Evolutionary conservation across 371 early-diverging fungal species (phyloP), one percentile per base, ranked within the genome.

Genomic region (Mucor piriformis): DNA sequence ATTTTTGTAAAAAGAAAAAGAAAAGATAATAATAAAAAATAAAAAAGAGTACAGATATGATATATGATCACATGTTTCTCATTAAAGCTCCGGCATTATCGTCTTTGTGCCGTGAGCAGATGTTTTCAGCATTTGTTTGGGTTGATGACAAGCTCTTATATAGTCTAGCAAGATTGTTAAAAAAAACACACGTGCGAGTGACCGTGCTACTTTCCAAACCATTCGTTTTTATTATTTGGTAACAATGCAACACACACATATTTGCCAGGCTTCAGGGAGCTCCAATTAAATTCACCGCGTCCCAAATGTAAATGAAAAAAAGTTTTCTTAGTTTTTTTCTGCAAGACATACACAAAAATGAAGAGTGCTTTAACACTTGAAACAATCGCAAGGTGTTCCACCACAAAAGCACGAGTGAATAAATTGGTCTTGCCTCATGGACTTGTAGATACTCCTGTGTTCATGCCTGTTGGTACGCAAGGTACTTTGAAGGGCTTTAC

Each of bases 381-480:
- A 47, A 65, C 60, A 3, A 29, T 51, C 21, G 92, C 93, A 1
- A 81, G 70, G 33, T 97, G 97, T 72, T 88, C 88, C 13, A 90
- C 87, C n/a, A 94, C 95, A 49, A 95, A 94, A 73, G 97, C 94
- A 0, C 73, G 95, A 47, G 91, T 91, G 0, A 88, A 92, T 10
- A 66, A 83, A 25, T 76, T 94, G 69, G 81, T 80, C 13, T 73
- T 96, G 54, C 93, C 92, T 35, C 94, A 94, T 77, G 87, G 84
- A 27, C 89, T 85, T 3, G 93, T 92, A 24, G 86, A 90, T 55
- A 88, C 93, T 24, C 98, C 97, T 20, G 89, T 91, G 61, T 97
- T 96, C 66, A 96, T 97, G 98, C 96, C 98, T 11, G 98, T 97
- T 23, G 97, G 94, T 13, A 96, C 97, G 2, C 91, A 95, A 77